Evolutionary conservation across 202 grass and related monocot species (phyloP).

Genomic region (Schoenoplectus tabernaemontani): DNA sequence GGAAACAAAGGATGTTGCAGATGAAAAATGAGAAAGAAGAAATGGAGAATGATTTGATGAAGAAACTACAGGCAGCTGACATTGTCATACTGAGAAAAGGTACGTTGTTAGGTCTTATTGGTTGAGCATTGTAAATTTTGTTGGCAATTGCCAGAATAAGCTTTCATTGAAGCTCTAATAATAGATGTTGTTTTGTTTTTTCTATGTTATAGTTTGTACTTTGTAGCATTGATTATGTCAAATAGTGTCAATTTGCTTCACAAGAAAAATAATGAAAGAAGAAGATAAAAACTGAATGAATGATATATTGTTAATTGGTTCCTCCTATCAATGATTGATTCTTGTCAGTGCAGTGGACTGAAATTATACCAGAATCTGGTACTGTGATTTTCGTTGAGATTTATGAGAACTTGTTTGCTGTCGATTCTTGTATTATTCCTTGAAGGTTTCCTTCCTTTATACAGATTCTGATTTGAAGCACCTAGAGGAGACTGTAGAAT

Average conservation of each 20-base stretch:
- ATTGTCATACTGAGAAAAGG: conserved; percentile 62
- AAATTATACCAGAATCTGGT: neutral
- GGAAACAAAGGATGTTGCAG: conserved; percentile 47
- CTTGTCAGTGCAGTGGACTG: neutral
- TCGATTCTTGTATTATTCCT: neutral
- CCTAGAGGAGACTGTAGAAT: conserved; percentile 54
- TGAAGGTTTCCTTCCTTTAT: conserved; percentile 19
- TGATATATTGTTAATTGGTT: neutral
- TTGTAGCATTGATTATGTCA: neutral
- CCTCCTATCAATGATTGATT: neutral
- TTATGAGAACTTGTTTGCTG: neutral
- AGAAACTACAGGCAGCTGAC: conserved; percentile 40
- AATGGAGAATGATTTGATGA: conserved; percentile 48
- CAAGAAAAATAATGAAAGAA: neutral
- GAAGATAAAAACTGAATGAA: neutral
- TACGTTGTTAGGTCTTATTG: conserved; percentile 23
- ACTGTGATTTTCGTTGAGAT: neutral
- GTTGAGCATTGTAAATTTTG: neutral
- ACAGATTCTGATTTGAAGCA: conserved; percentile 70
- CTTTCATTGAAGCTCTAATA: neutral
- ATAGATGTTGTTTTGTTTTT: neutral
- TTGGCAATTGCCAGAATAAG: neutral
- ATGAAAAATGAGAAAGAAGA: conserved; percentile 85
- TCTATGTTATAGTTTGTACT: neutral
- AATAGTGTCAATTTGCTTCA: neutral